Conservation (phyloP, 495 filamentous ascomycete species). For the Cryomyces antarcticus region DNA sequence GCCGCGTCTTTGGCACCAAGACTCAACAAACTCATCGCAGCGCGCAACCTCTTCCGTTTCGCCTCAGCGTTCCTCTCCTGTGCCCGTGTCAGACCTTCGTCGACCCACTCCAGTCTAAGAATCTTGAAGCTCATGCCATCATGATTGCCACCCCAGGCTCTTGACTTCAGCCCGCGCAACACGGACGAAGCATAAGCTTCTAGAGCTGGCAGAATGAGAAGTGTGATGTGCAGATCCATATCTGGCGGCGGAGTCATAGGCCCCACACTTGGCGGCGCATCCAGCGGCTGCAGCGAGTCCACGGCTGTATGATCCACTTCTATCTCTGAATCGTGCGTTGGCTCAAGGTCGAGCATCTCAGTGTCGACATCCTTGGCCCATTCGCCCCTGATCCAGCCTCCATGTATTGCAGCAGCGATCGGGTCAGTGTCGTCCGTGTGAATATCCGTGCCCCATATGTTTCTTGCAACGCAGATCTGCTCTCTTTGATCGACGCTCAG, state of each 20-base stretch:
- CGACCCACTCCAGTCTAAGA: constrained; percentile 55
- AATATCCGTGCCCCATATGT: constrained; percentile 79
- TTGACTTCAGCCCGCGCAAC: constrained; percentile 58
- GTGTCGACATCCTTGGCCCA: constrained; percentile 57
- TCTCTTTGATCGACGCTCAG: constrained; percentile 45
- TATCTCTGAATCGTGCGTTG: constrained; percentile 7
- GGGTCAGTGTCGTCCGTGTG: constrained; percentile 95
- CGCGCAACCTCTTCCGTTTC: constrained; percentile 35
- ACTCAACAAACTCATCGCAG: neutral
- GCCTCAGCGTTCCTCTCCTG: constrained; percentile 43
- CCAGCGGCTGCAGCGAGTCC: constrained; percentile 16
- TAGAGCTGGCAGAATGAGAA: constrained; percentile 63
- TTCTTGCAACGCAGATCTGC: constrained; percentile 57
- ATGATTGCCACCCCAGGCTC: constrained; percentile 47
- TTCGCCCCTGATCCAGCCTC: constrained; percentile 75
- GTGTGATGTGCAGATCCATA: constrained; percentile 63
- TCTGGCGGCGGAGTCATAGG: constrained; percentile 33
- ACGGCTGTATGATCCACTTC: constrained; percentile 14
- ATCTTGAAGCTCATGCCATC: constrained; percentile 85
- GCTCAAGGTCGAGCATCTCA: constrained; percentile 40
- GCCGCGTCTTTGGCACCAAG: no score
- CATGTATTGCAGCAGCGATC: constrained; percentile 81
- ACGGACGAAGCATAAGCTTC: constrained; percentile 54
- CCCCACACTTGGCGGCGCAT: constrained; percentile 24
- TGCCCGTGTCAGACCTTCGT: constrained; percentile 41